Evolutionary conservation across 2,329 filamentous ascomycete species (phyloP).

Genomic region (Fusarium pseudocircinatum): DNA sequence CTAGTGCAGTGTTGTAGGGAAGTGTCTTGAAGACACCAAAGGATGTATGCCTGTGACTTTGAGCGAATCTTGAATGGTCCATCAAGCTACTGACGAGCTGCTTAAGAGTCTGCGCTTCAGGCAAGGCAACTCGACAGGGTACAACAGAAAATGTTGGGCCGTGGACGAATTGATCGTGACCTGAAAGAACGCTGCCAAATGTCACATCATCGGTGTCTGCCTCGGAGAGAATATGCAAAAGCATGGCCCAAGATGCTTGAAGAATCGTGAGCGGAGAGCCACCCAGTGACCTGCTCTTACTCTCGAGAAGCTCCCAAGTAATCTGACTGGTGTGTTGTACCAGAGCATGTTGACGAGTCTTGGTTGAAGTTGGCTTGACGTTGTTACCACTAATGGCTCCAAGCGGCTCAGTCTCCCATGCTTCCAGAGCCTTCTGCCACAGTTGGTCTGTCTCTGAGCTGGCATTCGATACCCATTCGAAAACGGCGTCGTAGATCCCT

Average conservation of each 20-base stretch:
- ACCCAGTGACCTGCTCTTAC: conserved; percentile 2
- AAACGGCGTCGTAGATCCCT: not conserved
- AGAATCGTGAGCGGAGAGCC: conserved; percentile 3
- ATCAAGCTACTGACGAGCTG: not conserved
- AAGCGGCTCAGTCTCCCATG: conserved; percentile 12
- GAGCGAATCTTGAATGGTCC: not conserved
- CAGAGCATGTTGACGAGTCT: not conserved
- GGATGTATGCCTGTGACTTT: not conserved
- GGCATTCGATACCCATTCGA: not conserved
- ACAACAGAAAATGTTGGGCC: conserved; percentile 24
- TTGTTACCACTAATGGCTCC: conserved; percentile 18
- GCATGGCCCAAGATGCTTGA: conserved; percentile 15
- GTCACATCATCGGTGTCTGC: conserved; percentile 8
- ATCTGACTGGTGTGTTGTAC: not conserved
- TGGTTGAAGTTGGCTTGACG: not conserved
- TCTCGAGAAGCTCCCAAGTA: not conserved
- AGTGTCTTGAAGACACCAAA: conserved; percentile 23
- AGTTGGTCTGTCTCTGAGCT: not conserved
- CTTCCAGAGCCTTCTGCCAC: conserved; percentile 5
- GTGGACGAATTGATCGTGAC: not conserved
- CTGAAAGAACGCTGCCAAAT: conserved; percentile 14
- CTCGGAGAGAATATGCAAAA: conserved; percentile 2
- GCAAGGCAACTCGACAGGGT: not conserved
- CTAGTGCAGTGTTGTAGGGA: conserved; percentile 20
- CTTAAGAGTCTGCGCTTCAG: not conserved